A percentile compares a stretch with the other conserved stretches of the same genome.
These are phyloP conservation scores for Blastobotrys attinorum DNA, from an alignment of 805 yeast species.

Conservation along the genomic window DNA sequence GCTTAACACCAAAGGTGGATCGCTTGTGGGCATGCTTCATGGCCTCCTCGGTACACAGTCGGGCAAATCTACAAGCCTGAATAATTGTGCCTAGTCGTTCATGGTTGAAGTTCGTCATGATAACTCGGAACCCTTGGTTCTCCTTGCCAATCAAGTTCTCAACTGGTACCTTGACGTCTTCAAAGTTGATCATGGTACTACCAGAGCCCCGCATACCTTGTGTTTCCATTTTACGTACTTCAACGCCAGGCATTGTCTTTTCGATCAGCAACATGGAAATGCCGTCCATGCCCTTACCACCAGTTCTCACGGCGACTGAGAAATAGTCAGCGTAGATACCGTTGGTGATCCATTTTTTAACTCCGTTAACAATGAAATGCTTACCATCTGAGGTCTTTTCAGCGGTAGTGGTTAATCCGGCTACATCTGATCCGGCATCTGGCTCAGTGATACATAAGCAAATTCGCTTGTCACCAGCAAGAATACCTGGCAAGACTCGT, in stretches of 20 bases:
- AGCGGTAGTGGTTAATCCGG: slow-evolving; percentile 34
- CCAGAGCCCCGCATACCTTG: slow-evolving; percentile 38
- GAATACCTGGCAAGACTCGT: slow-evolving; percentile 31
- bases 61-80: slow-evolving; percentile 33
- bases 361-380: slow-evolving; percentile 34
- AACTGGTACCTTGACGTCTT: slow-evolving; percentile 37
- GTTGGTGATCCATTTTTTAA: slow-evolving; percentile 40
- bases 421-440: slow-evolving; percentile 38
- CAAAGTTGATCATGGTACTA: slow-evolving; percentile 34
- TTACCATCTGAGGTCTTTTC: slow-evolving; percentile 32
- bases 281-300: slow-evolving; percentile 33
- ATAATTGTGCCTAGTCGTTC: slow-evolving; percentile 35
- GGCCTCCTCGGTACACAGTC: slow-evolving; percentile 33
- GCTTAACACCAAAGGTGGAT: slow-evolving; percentile 34
- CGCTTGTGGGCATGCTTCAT: slow-evolving; percentile 34
- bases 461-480: slow-evolving; percentile 32
- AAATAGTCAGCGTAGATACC: slow-evolving; percentile 37
- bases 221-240: slow-evolving; percentile 31
- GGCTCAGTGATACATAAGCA: slow-evolving; percentile 39
- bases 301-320: slow-evolving; percentile 39
- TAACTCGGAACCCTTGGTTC: slow-evolving; percentile 35
- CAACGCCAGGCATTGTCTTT: slow-evolving; percentile 30
- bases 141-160: slow-evolving; percentile 33
- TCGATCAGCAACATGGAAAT: slow-evolving; percentile 34
- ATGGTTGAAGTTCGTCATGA: slow-evolving; percentile 38